Evolutionary conservation across 2,329 filamentous ascomycete species (phyloP), one percentile per base, ranked within the genome.

Genomic region (Alternaria sp.): DNA sequence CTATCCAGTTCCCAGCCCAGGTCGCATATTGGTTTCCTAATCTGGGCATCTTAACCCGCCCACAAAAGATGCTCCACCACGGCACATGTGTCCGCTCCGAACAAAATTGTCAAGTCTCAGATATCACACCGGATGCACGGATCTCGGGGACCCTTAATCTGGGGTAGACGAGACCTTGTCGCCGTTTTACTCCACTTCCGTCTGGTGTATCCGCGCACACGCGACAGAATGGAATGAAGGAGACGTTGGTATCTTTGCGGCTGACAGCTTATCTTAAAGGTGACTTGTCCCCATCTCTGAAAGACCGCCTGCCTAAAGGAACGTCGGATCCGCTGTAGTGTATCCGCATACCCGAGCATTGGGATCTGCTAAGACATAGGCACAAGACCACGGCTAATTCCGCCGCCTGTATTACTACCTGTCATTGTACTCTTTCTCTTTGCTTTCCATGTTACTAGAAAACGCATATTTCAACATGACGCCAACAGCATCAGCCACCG

Each of bases 151-250:
- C 43, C 52, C 43, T 49, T 46, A 40, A 34, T 44, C 52, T 54
- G 52, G 56, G 52, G 52, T 63, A 60, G 36, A 43, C 14, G 38
- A 45, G 58, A 48, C 53, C 34, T 48, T 60, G 54, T 49, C 58
- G 60, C 60, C 57, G 52, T 41, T 63, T 55, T 57, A 63, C 49
- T 63, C 61, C 61, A 52, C 61, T 57, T 63, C 57, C 43, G 61
- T 63, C 36, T 57, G 43, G 32, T 61, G 58, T 52, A 61, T 63
- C 61, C 61, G 58, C 49, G 54, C 53, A 18, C 28, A 36, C 43
- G 7, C 28, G 27, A 48, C 28, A 54, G 40, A 14, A 18, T 34
- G 41, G 5, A 22, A 44, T 54, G 28, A 25, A 44, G 40, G 41
- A 32, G 30, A 43, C 48, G 34, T 41, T 22, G 20, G 20, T 25